phyloP scores from a whole-genome alignment of 352 stramenopile species.

The Globisporangium paroecandrum region DNA sequence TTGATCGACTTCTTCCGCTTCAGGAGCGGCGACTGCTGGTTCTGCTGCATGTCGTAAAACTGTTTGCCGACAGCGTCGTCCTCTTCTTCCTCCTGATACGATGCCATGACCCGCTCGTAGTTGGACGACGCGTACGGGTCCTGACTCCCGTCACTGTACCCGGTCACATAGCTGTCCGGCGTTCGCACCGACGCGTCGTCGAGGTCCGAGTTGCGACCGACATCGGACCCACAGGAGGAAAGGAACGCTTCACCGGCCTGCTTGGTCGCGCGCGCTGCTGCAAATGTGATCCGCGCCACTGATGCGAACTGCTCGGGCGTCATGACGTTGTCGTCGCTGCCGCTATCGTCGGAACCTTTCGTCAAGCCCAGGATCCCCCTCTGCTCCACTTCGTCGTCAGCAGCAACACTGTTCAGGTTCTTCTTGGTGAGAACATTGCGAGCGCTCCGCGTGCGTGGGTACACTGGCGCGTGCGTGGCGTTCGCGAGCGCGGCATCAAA shows the following conservation, averaged over 20 bases:
- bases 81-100: slow-evolving; percentile 28
- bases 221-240: slow-evolving; percentile 40
- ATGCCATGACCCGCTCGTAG: slow-evolving; percentile 64
- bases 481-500: slow-evolving; percentile 46
- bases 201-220: slow-evolving; percentile 23
- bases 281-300: slow-evolving; percentile 61
- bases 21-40: not conserved
- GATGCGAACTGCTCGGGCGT: slow-evolving; percentile 52
- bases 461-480: slow-evolving; percentile 37
- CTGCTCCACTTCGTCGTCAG: slow-evolving; percentile 1
- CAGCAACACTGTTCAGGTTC: not conserved
- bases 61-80: slow-evolving; percentile 17
- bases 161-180: slow-evolving; percentile 25
- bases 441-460: slow-evolving; percentile 28
- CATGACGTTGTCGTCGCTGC: slow-evolving; percentile 28
- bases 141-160: slow-evolving; percentile 37
- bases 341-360: slow-evolving; percentile 7
- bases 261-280: slow-evolving; percentile 47
- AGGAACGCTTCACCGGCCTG: slow-evolving; percentile 59
- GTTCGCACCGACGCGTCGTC: slow-evolving; percentile 17
- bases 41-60: not conserved
- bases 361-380: not conserved
- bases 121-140: slow-evolving; percentile 59
- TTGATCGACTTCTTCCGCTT: slow-evolving; percentile 17
- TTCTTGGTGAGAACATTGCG: slow-evolving; percentile 11